Evolutionary conservation across 805 yeast genomes (phyloP).

Genomic region (Saccharomycopsis malanga): DNA sequence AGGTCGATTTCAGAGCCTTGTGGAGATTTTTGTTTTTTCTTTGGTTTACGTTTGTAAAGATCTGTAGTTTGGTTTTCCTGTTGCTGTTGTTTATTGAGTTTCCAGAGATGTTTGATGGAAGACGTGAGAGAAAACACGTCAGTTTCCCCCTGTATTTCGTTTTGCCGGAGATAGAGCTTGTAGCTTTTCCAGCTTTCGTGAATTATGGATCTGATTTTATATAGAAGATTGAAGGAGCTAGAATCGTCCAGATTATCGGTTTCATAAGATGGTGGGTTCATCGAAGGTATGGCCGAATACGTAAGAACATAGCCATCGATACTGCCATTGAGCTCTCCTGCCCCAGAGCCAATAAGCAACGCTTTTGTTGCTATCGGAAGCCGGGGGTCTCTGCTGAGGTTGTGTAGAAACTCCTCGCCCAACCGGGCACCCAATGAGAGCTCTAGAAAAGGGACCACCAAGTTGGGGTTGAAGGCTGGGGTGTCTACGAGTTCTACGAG

Average conservation of each 20-base stretch:
- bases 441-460: constrained; percentile 69
- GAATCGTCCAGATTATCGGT: not conserved
- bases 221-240: constrained; percentile 10
- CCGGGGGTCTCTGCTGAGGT: constrained; percentile 57
- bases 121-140: constrained; percentile 19
- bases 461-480: constrained; percentile 59
- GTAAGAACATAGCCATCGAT: constrained; percentile 69
- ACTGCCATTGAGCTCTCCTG: constrained; percentile 66
- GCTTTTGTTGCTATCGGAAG: constrained; percentile 55
- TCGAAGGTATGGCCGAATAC: constrained; percentile 61
- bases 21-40: not conserved
- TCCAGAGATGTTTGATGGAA: constrained; percentile 20
- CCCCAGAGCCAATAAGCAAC: constrained; percentile 68
- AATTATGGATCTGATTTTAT: constrained; percentile 7
- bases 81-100: constrained; percentile 5
- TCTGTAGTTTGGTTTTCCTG: constrained; percentile 26
- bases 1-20: not conserved
- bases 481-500: constrained; percentile 67
- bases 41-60: constrained; percentile 40
- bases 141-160: constrained; percentile 10
- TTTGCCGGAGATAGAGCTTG: constrained; percentile 13
- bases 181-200: constrained; percentile 20
- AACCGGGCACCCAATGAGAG: constrained; percentile 58
- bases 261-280: constrained; percentile 53
- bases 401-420: constrained; percentile 50